phyloP scores from a whole-genome alignment of 176 grass and related monocot genomes.

The Carex cristatella region DNA sequence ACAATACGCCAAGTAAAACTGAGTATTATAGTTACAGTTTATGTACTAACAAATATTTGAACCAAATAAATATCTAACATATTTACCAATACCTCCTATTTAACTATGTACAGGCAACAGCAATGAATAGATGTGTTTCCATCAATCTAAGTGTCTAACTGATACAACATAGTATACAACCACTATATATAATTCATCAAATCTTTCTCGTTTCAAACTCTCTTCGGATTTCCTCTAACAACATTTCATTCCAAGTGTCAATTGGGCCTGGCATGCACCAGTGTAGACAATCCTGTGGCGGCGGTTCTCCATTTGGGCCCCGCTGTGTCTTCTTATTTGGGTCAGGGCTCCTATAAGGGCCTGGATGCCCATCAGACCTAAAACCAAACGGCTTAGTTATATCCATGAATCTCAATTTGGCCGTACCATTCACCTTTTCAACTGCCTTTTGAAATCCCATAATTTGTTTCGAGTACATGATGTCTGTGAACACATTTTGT shows the following conservation, averaged over 20 bases:
- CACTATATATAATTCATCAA: constrained; percentile 15
- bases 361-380: constrained; percentile 82
- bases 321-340: constrained; percentile 89
- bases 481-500: constrained; percentile 65
- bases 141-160: background rate
- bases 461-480: constrained; percentile 70
- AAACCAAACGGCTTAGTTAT: constrained; percentile 70
- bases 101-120: background rate
- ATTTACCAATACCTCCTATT: background rate
- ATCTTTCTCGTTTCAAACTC: constrained; percentile 40
- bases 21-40: background rate
- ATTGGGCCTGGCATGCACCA: constrained; percentile 98
- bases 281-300: constrained; percentile 87
- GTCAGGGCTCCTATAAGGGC: constrained; percentile 74
- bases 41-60: background rate
- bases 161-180: background rate
- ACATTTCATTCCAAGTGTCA: constrained; percentile 87
- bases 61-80: background rate
- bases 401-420: constrained; percentile 80
- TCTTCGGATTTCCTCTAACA: constrained; percentile 72
- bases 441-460: constrained; percentile 51
- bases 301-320: constrained; percentile 78
- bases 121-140: background rate
- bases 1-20: background rate
- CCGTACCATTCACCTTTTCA: constrained; percentile 37